Conservation (phyloP, 176 grass and related monocot species). For the Saccharum spontaneum region DNA sequence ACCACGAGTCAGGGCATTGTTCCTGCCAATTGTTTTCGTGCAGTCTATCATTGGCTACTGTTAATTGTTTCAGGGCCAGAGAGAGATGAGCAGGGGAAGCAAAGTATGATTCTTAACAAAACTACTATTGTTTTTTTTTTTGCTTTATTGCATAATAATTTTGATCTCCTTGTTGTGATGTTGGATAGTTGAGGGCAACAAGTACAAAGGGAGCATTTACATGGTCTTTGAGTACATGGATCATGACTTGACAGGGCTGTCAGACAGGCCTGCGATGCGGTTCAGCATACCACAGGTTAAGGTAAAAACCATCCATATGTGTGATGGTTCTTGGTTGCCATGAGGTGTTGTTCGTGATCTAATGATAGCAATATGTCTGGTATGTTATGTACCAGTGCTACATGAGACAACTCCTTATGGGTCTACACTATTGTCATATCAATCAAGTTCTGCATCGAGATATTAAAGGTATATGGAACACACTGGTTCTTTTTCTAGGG, state of each 20-base stretch:
- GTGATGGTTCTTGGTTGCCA: conserved; percentile 34
- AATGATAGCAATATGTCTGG: conserved; percentile 1
- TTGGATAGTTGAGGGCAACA: conserved; percentile 54
- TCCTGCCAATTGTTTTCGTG: neutral
- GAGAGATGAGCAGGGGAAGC: conserved; percentile 83
- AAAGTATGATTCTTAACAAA: conserved; percentile 44
- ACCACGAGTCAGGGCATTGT: neutral
- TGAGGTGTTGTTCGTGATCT: conserved; percentile 26
- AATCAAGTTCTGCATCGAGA: conserved; percentile 96
- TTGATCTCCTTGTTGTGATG: conserved; percentile 13
- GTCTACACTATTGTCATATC: conserved; percentile 87
- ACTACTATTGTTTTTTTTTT: neutral
- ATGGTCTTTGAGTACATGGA: conserved; percentile 92
- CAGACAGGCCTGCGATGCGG: conserved; percentile 70
- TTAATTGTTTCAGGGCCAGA: conserved; percentile 57
- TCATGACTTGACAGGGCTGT: conserved; percentile 82
- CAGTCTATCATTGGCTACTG: neutral
- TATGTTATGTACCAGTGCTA: conserved; percentile 56
- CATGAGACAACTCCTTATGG: conserved; percentile 92
- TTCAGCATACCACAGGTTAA: conserved; percentile 88
- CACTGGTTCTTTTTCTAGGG: neutral
- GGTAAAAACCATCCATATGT: conserved; percentile 58
- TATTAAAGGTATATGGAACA: conserved; percentile 71
- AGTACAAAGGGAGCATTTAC: conserved; percentile 80
- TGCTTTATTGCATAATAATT: neutral